A percentile compares a stretch with the other conserved stretches of the same genome.
phyloP scores from a whole-genome alignment of 192 early-diverging fungal genomes.

The Lunasporangiospora selenospora region DNA sequence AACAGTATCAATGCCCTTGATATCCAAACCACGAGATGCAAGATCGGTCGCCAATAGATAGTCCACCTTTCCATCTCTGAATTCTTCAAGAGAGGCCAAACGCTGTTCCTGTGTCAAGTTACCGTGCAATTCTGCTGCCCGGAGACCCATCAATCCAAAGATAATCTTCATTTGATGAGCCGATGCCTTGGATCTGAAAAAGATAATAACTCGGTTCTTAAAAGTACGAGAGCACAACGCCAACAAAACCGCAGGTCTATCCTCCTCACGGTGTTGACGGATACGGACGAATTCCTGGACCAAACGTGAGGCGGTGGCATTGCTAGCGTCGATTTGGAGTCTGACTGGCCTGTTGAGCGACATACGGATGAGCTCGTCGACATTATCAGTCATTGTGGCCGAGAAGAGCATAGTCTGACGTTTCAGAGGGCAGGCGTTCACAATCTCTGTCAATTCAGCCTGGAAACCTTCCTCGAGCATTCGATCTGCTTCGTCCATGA shows the following conservation, averaged over 20 bases:
- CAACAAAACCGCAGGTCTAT: conserved; percentile 85
- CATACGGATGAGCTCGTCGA: conserved; percentile 93
- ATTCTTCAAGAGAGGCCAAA: conserved; percentile 87
- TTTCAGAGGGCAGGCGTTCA: conserved; percentile 83
- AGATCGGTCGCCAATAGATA: conserved; percentile 96
- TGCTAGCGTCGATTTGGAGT: conserved; percentile 86
- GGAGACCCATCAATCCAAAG: conserved; percentile 89
- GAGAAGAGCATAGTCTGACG: conserved; percentile 99
- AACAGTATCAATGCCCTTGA: conserved; percentile 94
- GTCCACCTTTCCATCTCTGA: conserved; percentile 85
- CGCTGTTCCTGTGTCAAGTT: conserved; percentile 93
- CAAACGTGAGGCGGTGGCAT: conserved; percentile 78
- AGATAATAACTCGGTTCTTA: conserved; percentile 83
- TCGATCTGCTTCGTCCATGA: conserved; percentile 99
- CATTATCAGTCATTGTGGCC: conserved; percentile 99
- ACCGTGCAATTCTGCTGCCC: conserved; percentile 93
- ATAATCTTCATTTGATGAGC: conserved; percentile 99
- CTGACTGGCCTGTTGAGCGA: conserved; percentile 90
- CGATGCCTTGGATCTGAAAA: conserved; percentile 93
- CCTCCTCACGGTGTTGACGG: conserved; percentile 81
- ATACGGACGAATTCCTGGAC: conserved; percentile 98
- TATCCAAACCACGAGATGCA: conserved; percentile 96
- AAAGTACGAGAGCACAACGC: conserved; percentile 87
- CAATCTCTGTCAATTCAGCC: conserved; percentile 95
- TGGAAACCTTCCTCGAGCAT: conserved; percentile 99